Evolutionary conservation across 2,329 filamentous ascomycete species (phyloP).

Genomic region (Monosporascus sp.): DNA sequence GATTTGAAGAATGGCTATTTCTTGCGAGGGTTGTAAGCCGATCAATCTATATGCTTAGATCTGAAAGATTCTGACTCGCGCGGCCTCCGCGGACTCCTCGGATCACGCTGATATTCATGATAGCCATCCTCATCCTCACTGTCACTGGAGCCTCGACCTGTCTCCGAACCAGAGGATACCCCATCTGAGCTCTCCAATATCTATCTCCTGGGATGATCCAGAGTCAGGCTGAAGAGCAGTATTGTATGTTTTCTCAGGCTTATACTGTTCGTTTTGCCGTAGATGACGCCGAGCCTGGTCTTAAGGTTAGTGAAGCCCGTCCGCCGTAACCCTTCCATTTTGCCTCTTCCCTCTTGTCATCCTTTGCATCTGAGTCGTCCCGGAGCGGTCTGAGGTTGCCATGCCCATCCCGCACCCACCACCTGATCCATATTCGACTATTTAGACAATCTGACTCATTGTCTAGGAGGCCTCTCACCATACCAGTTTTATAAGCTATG

Average conservation of each 20-base stretch:
- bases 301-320: background rate
- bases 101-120: no score
- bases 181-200: background rate
- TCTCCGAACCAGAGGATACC: background rate
- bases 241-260: background rate
- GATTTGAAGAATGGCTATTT: no score
- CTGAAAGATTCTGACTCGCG: no score
- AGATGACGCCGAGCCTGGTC: background rate
- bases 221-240: background rate
- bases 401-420: constrained; percentile 27
- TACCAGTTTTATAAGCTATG: constrained; percentile 14
- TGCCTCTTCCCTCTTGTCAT: background rate
- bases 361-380: constrained; percentile 7
- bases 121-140: no score
- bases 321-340: background rate
- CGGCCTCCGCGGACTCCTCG: no score
- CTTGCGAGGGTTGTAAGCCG: no score
- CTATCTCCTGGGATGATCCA: background rate
- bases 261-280: background rate
- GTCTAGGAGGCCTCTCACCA: constrained; percentile 17
- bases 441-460: constrained; percentile 29
- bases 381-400: constrained; percentile 26
- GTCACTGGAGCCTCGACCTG: no score
- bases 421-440: constrained; percentile 31
- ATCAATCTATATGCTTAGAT: no score